Conservation (phyloP, 2,329 filamentous ascomycete species). For the Paraphoma sp. region DNA sequence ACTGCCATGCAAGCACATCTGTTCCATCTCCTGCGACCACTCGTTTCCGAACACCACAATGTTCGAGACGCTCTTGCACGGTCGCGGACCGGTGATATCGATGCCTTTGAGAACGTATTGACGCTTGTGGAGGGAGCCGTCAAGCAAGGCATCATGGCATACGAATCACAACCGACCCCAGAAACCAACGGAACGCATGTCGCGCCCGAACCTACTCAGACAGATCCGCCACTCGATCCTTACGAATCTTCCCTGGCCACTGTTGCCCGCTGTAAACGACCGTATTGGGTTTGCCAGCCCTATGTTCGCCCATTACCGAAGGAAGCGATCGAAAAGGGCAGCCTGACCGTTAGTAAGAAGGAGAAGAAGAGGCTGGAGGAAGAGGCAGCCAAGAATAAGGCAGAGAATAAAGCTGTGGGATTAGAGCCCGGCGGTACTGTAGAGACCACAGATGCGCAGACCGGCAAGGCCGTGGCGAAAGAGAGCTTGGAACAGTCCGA, state of each 20-base stretch:
- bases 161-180: slow-evolving; percentile 51
- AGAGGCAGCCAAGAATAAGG: slow-evolving; percentile 51
- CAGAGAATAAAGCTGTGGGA: slow-evolving; percentile 26
- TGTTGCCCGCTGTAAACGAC: slow-evolving; percentile 75
- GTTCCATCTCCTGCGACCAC: slow-evolving; percentile 86
- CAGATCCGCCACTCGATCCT: slow-evolving; percentile 27
- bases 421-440: slow-evolving; percentile 35
- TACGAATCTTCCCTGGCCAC: slow-evolving; percentile 68
- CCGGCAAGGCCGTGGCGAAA: slow-evolving; percentile 10
- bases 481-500: slow-evolving; percentile 22
- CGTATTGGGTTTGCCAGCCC: slow-evolving; percentile 90
- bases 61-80: slow-evolving; percentile 84
- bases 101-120: slow-evolving; percentile 78
- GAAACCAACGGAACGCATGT: background rate
- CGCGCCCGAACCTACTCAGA: background rate
- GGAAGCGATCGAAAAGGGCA: slow-evolving; percentile 84
- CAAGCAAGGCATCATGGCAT: slow-evolving; percentile 74
- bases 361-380: slow-evolving; percentile 47
- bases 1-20: slow-evolving; percentile 87
- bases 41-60: slow-evolving; percentile 80
- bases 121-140: slow-evolving; percentile 76
- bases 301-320: slow-evolving; percentile 85
- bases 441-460: slow-evolving; percentile 63
- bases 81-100: slow-evolving; percentile 72
- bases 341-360: slow-evolving; percentile 77